A percentile compares a stretch with the other conserved stretches of the same genome.
Conservation (phyloP, 148 eudicot species). For the Persicaria tinctoria region DNA sequence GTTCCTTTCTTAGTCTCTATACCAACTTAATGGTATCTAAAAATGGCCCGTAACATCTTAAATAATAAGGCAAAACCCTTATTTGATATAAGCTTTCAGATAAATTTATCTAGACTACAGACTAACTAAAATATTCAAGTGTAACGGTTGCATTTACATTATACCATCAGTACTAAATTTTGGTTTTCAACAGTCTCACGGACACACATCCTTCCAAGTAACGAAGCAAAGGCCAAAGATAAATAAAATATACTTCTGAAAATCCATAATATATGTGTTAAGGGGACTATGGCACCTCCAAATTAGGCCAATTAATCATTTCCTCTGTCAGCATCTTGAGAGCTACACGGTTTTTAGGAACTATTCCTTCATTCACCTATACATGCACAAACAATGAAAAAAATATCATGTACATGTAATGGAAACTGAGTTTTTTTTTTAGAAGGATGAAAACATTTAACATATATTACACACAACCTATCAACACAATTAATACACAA, state of each 20-base stretch:
- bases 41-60: neutral
- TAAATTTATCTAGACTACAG: neutral
- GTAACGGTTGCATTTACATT: neutral
- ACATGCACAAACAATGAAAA: slow-evolving; percentile 9
- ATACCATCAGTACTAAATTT: neutral
- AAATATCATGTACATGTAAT: neutral
- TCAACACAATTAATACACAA: neutral
- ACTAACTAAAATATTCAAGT: neutral
- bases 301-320: slow-evolving; percentile 82
- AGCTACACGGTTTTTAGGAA: slow-evolving; percentile 57
- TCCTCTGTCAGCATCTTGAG: slow-evolving; percentile 77
- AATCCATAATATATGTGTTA: neutral
- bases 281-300: slow-evolving; percentile 50
- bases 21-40: neutral
- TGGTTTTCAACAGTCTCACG: neutral
- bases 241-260: neutral
- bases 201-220: neutral
- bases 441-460: neutral
- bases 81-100: neutral
- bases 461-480: neutral
- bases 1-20: neutral
- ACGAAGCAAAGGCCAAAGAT: neutral
- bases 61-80: neutral
- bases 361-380: slow-evolving; percentile 76
- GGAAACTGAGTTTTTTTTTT: neutral